Base-by-base conservation (phyloP, 352 stramenopile species). In the Thalassiosira exigua region DNA sequence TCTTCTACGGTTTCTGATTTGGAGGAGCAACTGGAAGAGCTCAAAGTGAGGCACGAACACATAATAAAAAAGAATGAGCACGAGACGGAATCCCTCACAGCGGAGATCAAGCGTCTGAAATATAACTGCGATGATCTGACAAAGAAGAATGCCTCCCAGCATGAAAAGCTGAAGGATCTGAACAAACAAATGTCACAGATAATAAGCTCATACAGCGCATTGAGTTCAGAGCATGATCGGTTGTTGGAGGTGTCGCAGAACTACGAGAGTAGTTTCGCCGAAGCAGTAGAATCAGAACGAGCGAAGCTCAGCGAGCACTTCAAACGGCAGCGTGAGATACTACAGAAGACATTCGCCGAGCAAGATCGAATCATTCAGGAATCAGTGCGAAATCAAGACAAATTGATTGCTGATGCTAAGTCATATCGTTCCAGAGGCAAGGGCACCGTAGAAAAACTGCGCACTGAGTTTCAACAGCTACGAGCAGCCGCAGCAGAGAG, bases 151-250 rank as follows among this genome's bases (percentile, higher is more conserved):
- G 14, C 33, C 21, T 29, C 32, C 9, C 58, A 86, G 14, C 64
- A 76, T 27, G 48, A 59, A 9, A 84, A 86, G 32, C 39, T 85
- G 19, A 79, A 51, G 41, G 82, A 89, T 11, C 57, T 86, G n/a
- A 77, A 66, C 41, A 84, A 86, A 27, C 72, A 84, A 69, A 79
- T 89, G 68, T 69, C 53, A 12, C 64, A 36, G 42, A 80, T 89
- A 50, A 75, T 89, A n/a, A 85, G 68, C 57, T 84, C 72, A 27
- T 71, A 89, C 44, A 73, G 60, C 62, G 56, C 78, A 9, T 64
- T 89, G 2, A 81, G 69, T 54, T 79, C 77, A 54, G 77, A 89
- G 69, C 75, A 89, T 48, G 82, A 89, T 60, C 48, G 78, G 46
- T 71, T 86, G 27, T 3, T 82, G 24, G 82, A 89, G 36, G 36